A percentile compares a stretch with the other conserved stretches of the same genome.
Conservation (phyloP, 768 basidiomycete species). For the Russula foetens region DNA sequence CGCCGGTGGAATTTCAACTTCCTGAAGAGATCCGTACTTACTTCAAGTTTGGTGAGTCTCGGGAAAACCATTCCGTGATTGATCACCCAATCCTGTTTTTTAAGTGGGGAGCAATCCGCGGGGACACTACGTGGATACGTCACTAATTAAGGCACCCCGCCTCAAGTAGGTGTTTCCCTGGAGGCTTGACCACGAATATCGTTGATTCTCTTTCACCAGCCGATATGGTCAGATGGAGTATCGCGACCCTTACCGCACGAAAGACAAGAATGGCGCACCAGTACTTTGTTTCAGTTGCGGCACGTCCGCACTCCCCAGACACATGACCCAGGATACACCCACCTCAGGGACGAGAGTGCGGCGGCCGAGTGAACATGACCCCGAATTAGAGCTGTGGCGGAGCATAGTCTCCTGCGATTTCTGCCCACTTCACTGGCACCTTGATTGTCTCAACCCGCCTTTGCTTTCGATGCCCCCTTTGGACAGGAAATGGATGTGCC, state of each 20-base stretch:
- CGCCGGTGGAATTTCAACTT: constrained; percentile 78
- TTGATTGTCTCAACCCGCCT: constrained; percentile 93
- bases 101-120: constrained; percentile 71
- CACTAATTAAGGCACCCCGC: constrained; percentile 66
- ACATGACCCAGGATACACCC: constrained; percentile 44
- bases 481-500: constrained; percentile 98
- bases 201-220: constrained; percentile 30
- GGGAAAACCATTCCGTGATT: not conserved
- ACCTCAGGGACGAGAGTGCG: constrained; percentile 44
- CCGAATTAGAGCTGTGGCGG: constrained; percentile 49
- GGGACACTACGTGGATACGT: constrained; percentile 78
- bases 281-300: constrained; percentile 92
- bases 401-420: constrained; percentile 91
- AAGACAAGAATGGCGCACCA: constrained; percentile 73
- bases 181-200: constrained; percentile 5
- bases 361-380: constrained; percentile 33
- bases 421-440: constrained; percentile 91
- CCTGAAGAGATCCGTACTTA: constrained; percentile 76
- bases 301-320: constrained; percentile 61
- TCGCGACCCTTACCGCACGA: constrained; percentile 79
- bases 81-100: constrained; percentile 3
- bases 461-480: constrained; percentile 76
- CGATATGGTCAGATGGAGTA: constrained; percentile 88
- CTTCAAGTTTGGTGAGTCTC: constrained; percentile 72
- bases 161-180: constrained; percentile 56